phyloP scores from a whole-genome alignment of 306 rosid species.

The Carpinus fangiana region DNA sequence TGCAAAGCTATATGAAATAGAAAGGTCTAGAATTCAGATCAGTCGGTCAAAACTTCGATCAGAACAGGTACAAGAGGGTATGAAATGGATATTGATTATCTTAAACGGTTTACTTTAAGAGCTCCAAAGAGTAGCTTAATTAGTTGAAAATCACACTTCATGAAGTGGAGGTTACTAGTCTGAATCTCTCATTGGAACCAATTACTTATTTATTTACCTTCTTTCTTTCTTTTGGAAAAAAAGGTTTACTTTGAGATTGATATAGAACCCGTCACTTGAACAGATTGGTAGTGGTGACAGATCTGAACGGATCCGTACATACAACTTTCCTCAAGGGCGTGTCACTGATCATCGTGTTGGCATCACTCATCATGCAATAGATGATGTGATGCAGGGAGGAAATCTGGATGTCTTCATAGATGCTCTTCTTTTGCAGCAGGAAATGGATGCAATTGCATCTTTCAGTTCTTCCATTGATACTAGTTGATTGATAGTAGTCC shows the following conservation, averaged over 20 bases:
- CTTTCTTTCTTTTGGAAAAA: too few relatives aligned
- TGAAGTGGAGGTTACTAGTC: too few relatives aligned
- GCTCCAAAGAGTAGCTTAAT: too few relatives aligned
- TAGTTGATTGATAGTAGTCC: not conserved
- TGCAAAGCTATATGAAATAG: slow-evolving; percentile 87
- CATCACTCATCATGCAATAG: slow-evolving; percentile 75
- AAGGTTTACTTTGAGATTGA: slow-evolving; percentile 18
- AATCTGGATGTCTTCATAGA: slow-evolving; percentile 72
- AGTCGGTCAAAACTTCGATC: slow-evolving; percentile 74
- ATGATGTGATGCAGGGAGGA: slow-evolving; percentile 82
- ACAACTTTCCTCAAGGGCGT: slow-evolving; percentile 92
- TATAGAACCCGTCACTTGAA: slow-evolving; percentile 19
- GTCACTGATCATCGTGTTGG: slow-evolving; percentile 92
- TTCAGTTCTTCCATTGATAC: slow-evolving; percentile 50
- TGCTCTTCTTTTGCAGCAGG: slow-evolving; percentile 83
- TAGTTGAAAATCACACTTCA: too few relatives aligned
- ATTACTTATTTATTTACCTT: too few relatives aligned
- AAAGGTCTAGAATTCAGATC: slow-evolving; percentile 65
- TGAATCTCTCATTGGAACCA: too few relatives aligned
- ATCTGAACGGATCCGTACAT: slow-evolving; percentile 86
- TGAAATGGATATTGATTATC: not conserved
- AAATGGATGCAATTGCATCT: slow-evolving; percentile 77
- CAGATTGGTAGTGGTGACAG: slow-evolving; percentile 96
- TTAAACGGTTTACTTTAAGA: too few relatives aligned
- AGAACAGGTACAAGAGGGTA: slow-evolving; percentile 59